Evolutionary conservation across 495 filamentous ascomycete species (phyloP).

Genomic region (Lasiosphaeria hispida): DNA sequence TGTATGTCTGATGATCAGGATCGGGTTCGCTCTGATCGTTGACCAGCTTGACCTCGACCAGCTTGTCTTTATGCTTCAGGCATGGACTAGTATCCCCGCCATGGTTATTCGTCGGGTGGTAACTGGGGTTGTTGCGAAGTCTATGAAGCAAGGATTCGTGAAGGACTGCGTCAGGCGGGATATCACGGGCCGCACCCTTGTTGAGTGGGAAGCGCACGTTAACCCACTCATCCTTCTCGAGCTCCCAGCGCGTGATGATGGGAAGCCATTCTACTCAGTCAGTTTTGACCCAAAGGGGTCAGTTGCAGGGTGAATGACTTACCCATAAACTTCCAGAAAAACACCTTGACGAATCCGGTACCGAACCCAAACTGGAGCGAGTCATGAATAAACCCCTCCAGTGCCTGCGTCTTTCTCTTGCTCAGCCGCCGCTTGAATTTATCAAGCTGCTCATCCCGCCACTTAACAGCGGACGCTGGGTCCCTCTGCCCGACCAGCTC

Average conservation of each 20-base stretch:
- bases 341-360: conserved; percentile 11
- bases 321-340: conserved; percentile 18
- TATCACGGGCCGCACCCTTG: conserved; percentile 10
- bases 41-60: not conserved
- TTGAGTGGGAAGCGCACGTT: conserved; percentile 18
- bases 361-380: conserved; percentile 13
- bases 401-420: conserved; percentile 11
- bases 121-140: conserved; percentile 4
- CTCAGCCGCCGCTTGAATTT: conserved; percentile 11
- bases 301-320: not conserved
- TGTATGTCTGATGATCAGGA: conserved; percentile 11
- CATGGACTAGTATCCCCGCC: conserved; percentile 11
- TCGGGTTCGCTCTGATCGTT: not conserved
- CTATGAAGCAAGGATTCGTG: conserved; percentile 15
- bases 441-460: conserved; percentile 2
- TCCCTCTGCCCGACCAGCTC: conserved; percentile 13
- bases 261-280: conserved; percentile 12
- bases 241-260: conserved; percentile 15
- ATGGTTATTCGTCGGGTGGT: conserved; percentile 16
- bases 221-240: conserved; percentile 13
- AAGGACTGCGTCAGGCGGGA: conserved; percentile 15
- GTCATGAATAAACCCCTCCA: conserved; percentile 8
- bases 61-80: conserved; percentile 7
- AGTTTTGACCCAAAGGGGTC: not conserved
- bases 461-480: conserved; percentile 8